Evolutionary conservation across 345 rosid species (phyloP).

Genomic region (Mercurialis annua): DNA sequence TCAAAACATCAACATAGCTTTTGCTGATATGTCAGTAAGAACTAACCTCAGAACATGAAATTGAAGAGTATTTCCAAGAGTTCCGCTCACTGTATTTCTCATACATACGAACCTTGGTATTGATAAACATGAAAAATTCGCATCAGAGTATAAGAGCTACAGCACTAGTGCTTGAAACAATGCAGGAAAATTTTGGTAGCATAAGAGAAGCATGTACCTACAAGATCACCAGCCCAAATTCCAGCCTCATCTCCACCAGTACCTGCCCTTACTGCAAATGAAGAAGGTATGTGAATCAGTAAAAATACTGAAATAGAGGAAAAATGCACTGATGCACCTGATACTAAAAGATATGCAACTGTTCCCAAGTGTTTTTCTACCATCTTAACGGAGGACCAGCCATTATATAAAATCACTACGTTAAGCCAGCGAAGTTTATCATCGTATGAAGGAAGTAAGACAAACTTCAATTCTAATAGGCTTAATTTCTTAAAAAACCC

Average conservation of each 20-base stretch:
- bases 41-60: constrained; percentile 81
- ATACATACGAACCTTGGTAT: constrained; percentile 73
- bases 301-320: constrained; percentile 1
- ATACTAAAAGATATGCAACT: constrained; percentile 8
- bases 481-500: no score
- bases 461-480: no score
- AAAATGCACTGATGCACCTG: constrained; percentile 4
- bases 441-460: no score
- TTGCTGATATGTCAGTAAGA: constrained; percentile 2
- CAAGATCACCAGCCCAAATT: constrained; percentile 99
- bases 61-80: constrained; percentile 59
- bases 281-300: constrained; percentile 13
- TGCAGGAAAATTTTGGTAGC: constrained; percentile 26
- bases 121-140: constrained; percentile 19
- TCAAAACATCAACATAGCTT: constrained; percentile 16
- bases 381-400: not conserved
- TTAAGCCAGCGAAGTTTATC: not conserved
- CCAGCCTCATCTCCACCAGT: constrained; percentile 99
- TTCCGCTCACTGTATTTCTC: constrained; percentile 80
- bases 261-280: constrained; percentile 87
- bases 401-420: not conserved
- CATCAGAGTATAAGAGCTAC: constrained; percentile 6
- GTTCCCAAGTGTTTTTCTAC: not conserved
- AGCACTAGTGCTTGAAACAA: not conserved
- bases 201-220: constrained; percentile 83